Conservation (phyloP, 352 stramenopile species). For the Pythium folliculosum region DNA sequence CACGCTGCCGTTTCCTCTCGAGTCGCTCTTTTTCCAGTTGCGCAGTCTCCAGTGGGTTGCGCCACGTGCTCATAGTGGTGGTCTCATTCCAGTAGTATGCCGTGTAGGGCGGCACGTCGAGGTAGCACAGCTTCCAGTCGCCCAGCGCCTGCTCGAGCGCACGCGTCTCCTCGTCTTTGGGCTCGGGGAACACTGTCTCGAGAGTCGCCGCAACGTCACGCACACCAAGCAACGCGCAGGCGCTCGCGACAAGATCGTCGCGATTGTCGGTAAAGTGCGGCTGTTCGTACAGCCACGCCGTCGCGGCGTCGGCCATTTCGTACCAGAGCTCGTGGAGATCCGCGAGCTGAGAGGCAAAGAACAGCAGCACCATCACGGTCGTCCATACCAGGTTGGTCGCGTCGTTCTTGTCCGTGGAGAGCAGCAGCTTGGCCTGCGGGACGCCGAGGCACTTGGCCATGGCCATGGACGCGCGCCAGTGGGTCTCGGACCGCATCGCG, state of each 20-base stretch:
- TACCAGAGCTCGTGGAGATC: slow-evolving; percentile 62
- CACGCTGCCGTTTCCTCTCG: slow-evolving; percentile 33
- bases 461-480: slow-evolving; percentile 48
- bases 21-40: slow-evolving; percentile 40
- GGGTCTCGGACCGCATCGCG: slow-evolving; percentile 25
- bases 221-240: slow-evolving; percentile 37
- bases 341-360: slow-evolving; percentile 39
- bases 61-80: slow-evolving; percentile 59
- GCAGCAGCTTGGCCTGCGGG: slow-evolving; percentile 35
- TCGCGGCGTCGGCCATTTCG: slow-evolving; percentile 35
- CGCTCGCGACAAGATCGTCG: slow-evolving; percentile 52
- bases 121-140: slow-evolving; percentile 58
- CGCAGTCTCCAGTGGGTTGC: slow-evolving; percentile 50
- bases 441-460: slow-evolving; percentile 49
- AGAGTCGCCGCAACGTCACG: slow-evolving; percentile 40
- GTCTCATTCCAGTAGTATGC: slow-evolving; percentile 68
- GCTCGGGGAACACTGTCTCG: slow-evolving; percentile 40
- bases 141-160: slow-evolving; percentile 33
- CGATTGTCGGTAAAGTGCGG: slow-evolving; percentile 50
- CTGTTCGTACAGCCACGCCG: slow-evolving; percentile 49
- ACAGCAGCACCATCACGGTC: slow-evolving; percentile 50
- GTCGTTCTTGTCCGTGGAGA: slow-evolving; percentile 47
- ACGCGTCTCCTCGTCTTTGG: slow-evolving; percentile 29
- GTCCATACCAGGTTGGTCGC: slow-evolving; percentile 53
- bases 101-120: slow-evolving; percentile 61